A percentile compares a stretch with the other conserved stretches of the same genome.
Conservation (phyloP, 75 land plant species). For the Sequoiadendron giganteum region DNA sequence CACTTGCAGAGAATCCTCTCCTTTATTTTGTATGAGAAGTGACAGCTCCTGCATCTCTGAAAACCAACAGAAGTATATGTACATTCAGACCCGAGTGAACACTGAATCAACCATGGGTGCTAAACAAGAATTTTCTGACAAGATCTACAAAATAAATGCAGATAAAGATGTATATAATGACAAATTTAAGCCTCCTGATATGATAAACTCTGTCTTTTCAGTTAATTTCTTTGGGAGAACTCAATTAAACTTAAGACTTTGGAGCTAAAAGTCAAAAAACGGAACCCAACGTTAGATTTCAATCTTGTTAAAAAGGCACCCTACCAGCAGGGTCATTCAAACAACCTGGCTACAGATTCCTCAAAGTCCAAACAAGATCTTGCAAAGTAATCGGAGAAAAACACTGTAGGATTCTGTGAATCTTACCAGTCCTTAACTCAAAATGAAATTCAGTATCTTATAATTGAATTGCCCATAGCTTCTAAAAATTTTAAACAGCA, state of each 20-base stretch:
- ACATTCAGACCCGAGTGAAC: not conserved
- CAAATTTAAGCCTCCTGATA: not conserved
- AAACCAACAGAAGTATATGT: not conserved
- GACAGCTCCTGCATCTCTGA: constrained; percentile 5
- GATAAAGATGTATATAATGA: not conserved
- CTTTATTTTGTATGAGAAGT: constrained; percentile 9
- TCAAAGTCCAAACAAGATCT: not conserved
- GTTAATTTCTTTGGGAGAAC: not conserved
- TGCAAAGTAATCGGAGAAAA: not conserved
- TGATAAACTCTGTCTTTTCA: not conserved
- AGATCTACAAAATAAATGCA: not conserved
- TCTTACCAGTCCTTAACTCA: not conserved
- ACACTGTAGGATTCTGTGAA: not conserved
- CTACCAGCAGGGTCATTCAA: not conserved
- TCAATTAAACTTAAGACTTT: not conserved
- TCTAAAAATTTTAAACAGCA: not conserved
- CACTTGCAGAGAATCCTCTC: constrained; percentile 7
- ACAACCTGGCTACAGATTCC: not conserved
- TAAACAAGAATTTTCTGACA: not conserved
- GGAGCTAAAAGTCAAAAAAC: not conserved
- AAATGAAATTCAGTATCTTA: not conserved
- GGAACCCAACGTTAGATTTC: not conserved
- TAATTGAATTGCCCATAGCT: not conserved
- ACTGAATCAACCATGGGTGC: not conserved
- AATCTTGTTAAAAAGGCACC: not conserved